A percentile compares a stretch with the other conserved stretches of the same genome.
These are phyloP conservation scores for Phytophthora idaei DNA, from an alignment of 352 stramenopile genomes.

Conservation along the genomic window DNA sequence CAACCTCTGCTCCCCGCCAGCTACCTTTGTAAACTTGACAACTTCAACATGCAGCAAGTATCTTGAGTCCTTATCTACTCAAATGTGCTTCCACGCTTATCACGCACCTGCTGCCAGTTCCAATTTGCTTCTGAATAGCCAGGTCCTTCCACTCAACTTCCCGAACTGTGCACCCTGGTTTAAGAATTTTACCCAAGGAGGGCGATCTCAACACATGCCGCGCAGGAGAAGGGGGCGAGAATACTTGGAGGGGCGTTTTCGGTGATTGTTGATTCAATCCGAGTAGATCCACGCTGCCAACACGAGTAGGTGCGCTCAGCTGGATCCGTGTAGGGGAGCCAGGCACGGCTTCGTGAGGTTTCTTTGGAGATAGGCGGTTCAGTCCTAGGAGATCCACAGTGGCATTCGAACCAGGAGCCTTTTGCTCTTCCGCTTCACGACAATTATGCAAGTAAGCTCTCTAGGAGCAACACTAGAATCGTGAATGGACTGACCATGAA, in stretches of 20 bases:
- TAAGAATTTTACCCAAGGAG: slow-evolving; percentile 23
- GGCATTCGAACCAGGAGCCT: neutral
- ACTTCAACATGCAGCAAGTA: slow-evolving; percentile 30
- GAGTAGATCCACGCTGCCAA: slow-evolving; percentile 38
- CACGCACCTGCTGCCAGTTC: slow-evolving; percentile 66
- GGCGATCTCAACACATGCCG: slow-evolving; percentile 5
- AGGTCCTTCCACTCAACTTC: slow-evolving; percentile 49
- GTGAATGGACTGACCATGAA: slow-evolving; percentile 27
- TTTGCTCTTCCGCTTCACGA: slow-evolving; percentile 14
- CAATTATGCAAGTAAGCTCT: neutral
- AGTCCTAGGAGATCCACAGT: slow-evolving; percentile 46
- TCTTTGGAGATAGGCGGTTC: slow-evolving; percentile 12
- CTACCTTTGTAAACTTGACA: slow-evolving; percentile 78
- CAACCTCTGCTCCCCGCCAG: slow-evolving; percentile 78
- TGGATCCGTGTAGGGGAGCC: slow-evolving; percentile 11
- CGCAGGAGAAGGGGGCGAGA: slow-evolving; percentile 8
- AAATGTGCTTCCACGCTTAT: neutral
- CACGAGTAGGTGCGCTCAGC: slow-evolving; percentile 8
- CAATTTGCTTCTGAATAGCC: slow-evolving; percentile 57
- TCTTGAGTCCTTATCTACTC: neutral
- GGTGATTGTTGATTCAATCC: slow-evolving; percentile 23
- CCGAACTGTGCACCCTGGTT: slow-evolving; percentile 30
- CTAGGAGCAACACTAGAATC: neutral
- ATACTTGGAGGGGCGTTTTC: slow-evolving; percentile 2
- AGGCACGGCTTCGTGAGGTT: slow-evolving; percentile 3